Base-by-base conservation (phyloP, 306 rosid species). In the Delonix regia region DNA sequence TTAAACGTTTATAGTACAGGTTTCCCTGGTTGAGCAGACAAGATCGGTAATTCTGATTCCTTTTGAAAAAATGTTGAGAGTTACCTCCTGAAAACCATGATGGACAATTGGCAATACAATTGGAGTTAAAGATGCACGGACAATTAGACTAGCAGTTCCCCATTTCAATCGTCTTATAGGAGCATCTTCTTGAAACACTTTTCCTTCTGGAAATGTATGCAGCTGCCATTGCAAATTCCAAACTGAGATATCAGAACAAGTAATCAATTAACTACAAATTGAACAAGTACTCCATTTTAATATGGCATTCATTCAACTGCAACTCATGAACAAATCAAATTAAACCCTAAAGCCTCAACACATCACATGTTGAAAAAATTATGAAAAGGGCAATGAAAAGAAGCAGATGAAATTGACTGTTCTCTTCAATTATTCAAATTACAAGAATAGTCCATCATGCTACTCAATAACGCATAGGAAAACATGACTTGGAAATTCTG, bases 141-240 rank as follows among this genome's bases (percentile, higher is more conserved):
- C 97, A 80, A 95, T 91, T 81, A 93, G 97, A 81, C 99, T 95
- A 62, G 98, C 96, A 33, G 97, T 91, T 77, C 99, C 98, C 96
- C 98, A 95, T 80, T 95, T 95, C 86, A 93, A 77, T 71, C 96
- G 87, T 51, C 88, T 84, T 48, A 91, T 91, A 52, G 98, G 96
- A 63, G 75, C 88, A 81, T 91, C 98, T 59, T 88, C 99, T 85
- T 91, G 98, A 72, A 41, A 22, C 51, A 95, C 97, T 79, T 91
- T 91, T 69, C 98, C 98, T 85, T 95, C 97, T 11, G 97, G 99
- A 83, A 95, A 95, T n/a, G 98, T 89, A 82, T 95, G 98, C 66
- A 95, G 71, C 97, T 94, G 85, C 73, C 61, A 78, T 4, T 41
- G 62, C 39, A 76, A 79, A 75, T 62, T 74, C 61, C 65, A 44